phyloP scores from a whole-genome alignment of 2,329 filamentous ascomycete genomes.

The Stagonosporopsis cucurbitacearum region DNA sequence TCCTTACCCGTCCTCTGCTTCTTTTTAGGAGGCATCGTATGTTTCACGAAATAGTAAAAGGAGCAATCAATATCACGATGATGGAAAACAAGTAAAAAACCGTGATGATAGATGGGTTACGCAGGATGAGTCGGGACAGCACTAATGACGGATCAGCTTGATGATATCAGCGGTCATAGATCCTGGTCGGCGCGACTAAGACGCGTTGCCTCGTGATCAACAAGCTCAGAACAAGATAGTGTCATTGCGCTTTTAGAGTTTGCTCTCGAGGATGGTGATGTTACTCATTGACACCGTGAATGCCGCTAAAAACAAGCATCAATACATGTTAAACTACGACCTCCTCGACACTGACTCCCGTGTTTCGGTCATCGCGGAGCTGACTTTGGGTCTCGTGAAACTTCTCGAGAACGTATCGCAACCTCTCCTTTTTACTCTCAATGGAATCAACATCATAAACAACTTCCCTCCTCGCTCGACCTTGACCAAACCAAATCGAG shows the following conservation, averaged over 20 bases:
- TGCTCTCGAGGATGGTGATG: background rate
- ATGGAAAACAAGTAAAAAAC: background rate
- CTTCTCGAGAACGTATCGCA: slow-evolving; percentile 26
- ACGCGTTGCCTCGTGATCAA: background rate
- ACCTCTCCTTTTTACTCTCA: slow-evolving; percentile 38
- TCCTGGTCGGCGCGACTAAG: background rate
- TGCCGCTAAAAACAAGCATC: slow-evolving; percentile 26
- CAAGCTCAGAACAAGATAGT: background rate
- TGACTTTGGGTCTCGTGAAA: background rate
- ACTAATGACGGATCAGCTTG: background rate
- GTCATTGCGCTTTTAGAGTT: background rate
- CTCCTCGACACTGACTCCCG: background rate
- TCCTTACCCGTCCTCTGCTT: background rate
- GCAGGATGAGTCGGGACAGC: too few relatives aligned
- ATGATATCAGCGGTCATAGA: background rate
- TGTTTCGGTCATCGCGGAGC: background rate
- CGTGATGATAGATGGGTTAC: too few relatives aligned
- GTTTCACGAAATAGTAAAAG: background rate
- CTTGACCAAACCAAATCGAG: slow-evolving; percentile 56
- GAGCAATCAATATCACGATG: background rate
- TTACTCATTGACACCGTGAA: slow-evolving; percentile 20
- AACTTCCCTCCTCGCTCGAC: slow-evolving; percentile 55
- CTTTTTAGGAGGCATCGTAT: slow-evolving; percentile 4
- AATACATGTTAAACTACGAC: slow-evolving; percentile 23
- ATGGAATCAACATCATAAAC: slow-evolving; percentile 43